Conservation (phyloP, 768 basidiomycete species). For the Lactarius trivialis region DNA sequence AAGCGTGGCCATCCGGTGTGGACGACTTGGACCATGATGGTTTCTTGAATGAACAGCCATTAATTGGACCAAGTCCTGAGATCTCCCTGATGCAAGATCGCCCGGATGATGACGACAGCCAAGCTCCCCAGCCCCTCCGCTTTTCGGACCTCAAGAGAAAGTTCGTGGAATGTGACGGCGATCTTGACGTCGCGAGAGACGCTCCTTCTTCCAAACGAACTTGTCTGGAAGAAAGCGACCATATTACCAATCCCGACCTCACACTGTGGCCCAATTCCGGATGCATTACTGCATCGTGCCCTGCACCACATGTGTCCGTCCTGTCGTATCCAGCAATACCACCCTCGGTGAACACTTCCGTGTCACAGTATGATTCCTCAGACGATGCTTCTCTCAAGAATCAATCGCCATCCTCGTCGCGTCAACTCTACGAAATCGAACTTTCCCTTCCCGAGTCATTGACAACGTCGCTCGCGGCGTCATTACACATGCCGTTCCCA, state of each 20-base stretch:
- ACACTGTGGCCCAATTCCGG: neutral
- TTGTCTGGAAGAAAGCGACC: neutral
- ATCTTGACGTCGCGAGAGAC: neutral
- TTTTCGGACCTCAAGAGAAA: constrained; percentile 4
- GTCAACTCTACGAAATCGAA: neutral
- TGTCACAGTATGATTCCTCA: neutral
- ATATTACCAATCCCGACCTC: neutral
- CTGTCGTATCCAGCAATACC: neutral
- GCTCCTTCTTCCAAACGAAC: neutral
- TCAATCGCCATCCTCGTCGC: neutral
- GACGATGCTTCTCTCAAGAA: too few relatives aligned
- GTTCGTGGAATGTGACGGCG: neutral
- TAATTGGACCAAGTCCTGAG: neutral
- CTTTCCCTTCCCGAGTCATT: neutral
- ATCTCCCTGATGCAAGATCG: neutral
- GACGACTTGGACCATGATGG: neutral
- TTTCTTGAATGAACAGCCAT: neutral
- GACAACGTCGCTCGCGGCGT: neutral
- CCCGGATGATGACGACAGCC: neutral
- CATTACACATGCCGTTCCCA: neutral
- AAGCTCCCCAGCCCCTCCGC: neutral
- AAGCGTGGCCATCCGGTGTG: neutral
- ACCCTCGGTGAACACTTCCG: neutral
- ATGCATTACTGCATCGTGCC: neutral
- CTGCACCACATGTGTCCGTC: neutral